Evolutionary conservation across 768 basidiomycete genomes (phyloP).

Genomic region (Pleurotus ostreatus): DNA sequence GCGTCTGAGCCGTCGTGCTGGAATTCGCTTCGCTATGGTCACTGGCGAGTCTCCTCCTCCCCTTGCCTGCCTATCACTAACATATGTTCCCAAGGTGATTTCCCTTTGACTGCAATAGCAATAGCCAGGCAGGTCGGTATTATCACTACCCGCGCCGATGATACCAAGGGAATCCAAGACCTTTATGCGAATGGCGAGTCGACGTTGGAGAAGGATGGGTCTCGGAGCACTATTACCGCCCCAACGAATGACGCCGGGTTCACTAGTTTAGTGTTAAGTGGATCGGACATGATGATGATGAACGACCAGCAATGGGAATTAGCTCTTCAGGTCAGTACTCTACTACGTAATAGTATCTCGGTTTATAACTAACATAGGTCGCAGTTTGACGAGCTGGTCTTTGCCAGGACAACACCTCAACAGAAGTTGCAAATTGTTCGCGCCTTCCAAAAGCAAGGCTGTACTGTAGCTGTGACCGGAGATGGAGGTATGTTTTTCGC

Average conservation of each 20-base stretch:
- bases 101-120: slow-evolving; percentile 56
- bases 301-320: slow-evolving; percentile 27
- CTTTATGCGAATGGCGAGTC: slow-evolving; percentile 24
- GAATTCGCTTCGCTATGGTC: slow-evolving; percentile 62
- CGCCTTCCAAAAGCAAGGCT: slow-evolving; percentile 45
- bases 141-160: slow-evolving; percentile 30
- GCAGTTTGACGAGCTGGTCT: slow-evolving; percentile 47
- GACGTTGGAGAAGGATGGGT: slow-evolving; percentile 16
- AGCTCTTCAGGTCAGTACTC: slow-evolving; percentile 15
- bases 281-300: slow-evolving; percentile 32
- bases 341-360: neutral
- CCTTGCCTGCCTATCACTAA: neutral
- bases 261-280: slow-evolving; percentile 40
- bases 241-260: slow-evolving; percentile 8
- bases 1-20: slow-evolving; percentile 46
- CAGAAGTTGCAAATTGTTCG: slow-evolving; percentile 66
- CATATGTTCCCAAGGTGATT: slow-evolving; percentile 33
- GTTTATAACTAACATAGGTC: neutral
- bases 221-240: slow-evolving; percentile 14
- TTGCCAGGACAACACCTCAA: slow-evolving; percentile 60
- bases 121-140: slow-evolving; percentile 64
- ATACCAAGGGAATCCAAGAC: slow-evolving; percentile 33
- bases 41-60: slow-evolving; percentile 29
- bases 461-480: slow-evolving; percentile 61
- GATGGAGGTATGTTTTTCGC: slow-evolving; percentile 37